A percentile compares a stretch with the other conserved stretches of the same genome.
Evolutionary conservation across 768 basidiomycete species (phyloP).

Genomic region (Filobasidium wieringae): DNA sequence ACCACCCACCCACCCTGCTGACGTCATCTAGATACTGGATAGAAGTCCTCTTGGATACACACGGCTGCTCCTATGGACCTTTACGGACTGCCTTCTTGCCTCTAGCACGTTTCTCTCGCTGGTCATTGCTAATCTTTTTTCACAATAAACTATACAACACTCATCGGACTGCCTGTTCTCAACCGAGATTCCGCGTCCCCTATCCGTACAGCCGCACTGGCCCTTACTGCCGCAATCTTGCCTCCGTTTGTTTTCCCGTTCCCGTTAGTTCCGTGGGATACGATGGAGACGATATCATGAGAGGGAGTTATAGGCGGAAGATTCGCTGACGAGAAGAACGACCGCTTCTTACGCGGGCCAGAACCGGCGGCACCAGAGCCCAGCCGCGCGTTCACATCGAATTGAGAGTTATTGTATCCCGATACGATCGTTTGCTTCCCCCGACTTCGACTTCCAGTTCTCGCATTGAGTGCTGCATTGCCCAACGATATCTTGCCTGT

Average conservation of each 20-base stretch:
- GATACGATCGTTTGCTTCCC: background rate
- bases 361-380: background rate
- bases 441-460: background rate
- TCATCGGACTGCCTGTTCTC: constrained; percentile 25
- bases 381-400: background rate
- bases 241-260: background rate
- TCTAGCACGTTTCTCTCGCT: too few species aligned
- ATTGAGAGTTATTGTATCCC: background rate
- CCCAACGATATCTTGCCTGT: background rate
- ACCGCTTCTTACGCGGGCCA: constrained; percentile 8
- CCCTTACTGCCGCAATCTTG: background rate
- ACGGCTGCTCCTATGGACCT: too few species aligned
- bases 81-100: too few species aligned
- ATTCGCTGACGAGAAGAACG: background rate
- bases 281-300: background rate
- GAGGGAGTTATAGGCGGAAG: background rate
- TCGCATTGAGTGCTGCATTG: background rate
- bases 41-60: too few species aligned
- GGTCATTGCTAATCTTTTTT: background rate
- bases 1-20: too few species aligned
- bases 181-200: constrained; percentile 4
- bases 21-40: too few species aligned
- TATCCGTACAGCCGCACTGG: background rate
- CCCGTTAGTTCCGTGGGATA: background rate
- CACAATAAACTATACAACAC: constrained; percentile 16